Evolutionary conservation across 140 eudicot genomes (phyloP), one percentile per base, ranked within the genome.

Genomic region (Ambrosia hybrid): DNA sequence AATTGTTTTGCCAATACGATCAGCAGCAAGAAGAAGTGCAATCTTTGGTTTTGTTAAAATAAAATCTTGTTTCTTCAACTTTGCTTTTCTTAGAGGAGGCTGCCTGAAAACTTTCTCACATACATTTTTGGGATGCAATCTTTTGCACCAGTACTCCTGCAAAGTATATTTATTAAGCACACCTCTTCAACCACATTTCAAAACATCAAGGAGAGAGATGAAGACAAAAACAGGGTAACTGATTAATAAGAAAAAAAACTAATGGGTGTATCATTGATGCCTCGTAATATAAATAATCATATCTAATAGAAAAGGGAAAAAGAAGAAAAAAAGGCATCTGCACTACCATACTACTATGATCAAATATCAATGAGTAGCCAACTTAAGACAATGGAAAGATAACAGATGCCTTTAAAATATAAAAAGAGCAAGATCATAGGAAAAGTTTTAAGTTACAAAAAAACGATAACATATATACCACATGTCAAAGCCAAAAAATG

Each of bases 111-210:
- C 99, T 72, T 90, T 94, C 83, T 94, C 97, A 43, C 99, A 94
- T 63, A 94, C 99, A 83, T 88, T 83, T 83, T 94, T 90, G 38
- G 99, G 99, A 72, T 94, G 99, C 84, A 88, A 72, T 77, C 88
- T 88, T 84, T 94, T 94, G 82, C 99, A 94, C 99, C 99, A 94
- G 76, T 90, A 94, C 80, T 94, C 99, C 99, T 94, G 78, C 59
- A 68, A 62, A 57, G 43, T 72, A 64, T 34, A 30, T 6, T 39
- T 38, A 65, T 71, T 43, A 51, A 39, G 30, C 37, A 39, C 65
- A 51, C 11, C 51, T 13, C 30, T 68, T 58, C 14, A 48, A 36
- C 43, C 48, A 51, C 13, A 60, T 70, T 61, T 65, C 57, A 77
- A 38, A 6, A 70, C 30, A 62, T 26, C 12, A 51, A 21, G 30